Base-by-base conservation (phyloP, 2,329 filamentous ascomycete genomes). In the Cladosporium velox region DNA sequence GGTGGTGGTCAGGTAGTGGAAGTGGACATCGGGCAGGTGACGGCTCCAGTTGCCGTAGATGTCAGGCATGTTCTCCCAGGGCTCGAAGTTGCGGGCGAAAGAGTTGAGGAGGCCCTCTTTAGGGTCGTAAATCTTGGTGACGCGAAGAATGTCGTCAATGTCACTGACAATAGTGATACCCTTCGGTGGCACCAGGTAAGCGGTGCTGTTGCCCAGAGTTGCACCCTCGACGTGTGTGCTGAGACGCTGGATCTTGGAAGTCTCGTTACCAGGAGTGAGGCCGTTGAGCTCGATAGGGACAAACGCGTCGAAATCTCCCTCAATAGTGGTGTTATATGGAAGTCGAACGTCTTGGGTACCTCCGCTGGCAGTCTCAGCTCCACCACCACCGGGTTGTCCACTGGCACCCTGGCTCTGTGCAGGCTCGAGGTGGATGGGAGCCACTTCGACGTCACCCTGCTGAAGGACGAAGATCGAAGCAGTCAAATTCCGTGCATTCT, bases 1-100 rank as follows among this genome's bases (percentile, higher is more conserved):
- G 0, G 90, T 92, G 0, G 91, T 93, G 0, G 91, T 93, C 24
- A 93, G 82, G 78, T 93, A 93, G 79, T 93, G 90, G 81, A 93
- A 93, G 76, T 93, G 91, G 68, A 88, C 82, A 72, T 91, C 84
- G 0, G 86, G 84, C 15, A 91, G 81, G 26, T 83, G 86, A n/a
- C 79, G 79, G 1, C 85, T 88, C 90, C 90, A 93, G 73, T 92
- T 91, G 70, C 88, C 86, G 75, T 92, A 93, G 70, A 93, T 88
- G 2, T 88, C 83, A 0, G 90, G 90, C 91, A 93, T 93, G 77
- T 93, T 90, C 82, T 89, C 82, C 91, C 91, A 93, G 0, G 86
- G 83, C 0, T 82, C 84, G 75, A 91, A 93, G 0, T 88, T 82
- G 4, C 86, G 84, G 0, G 90, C 90, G 72, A 93, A 93, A 0